A percentile compares a stretch with the other conserved stretches of the same genome.
These are phyloP conservation scores for Saccharum spontaneum DNA, from an alignment of 176 grass and related monocot genomes.

Conservation along the genomic window DNA sequence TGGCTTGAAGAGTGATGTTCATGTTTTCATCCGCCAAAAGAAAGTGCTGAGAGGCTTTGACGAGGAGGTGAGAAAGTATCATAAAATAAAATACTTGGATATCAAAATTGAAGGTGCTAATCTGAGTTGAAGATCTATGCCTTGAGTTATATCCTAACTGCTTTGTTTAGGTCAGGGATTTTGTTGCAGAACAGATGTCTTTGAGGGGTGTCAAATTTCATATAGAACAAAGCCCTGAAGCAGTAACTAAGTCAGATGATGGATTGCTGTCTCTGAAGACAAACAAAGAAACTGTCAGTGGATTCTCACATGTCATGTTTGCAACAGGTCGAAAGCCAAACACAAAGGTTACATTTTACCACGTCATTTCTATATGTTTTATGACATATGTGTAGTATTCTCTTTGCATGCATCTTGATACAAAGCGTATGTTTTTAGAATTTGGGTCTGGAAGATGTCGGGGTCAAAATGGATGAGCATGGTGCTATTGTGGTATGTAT, in stretches of 20 bases:
- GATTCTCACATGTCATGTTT: constrained; percentile 91
- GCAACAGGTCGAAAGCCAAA: constrained; percentile 75
- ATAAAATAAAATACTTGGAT: background rate
- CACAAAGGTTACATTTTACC: constrained; percentile 45
- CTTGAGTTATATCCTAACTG: background rate
- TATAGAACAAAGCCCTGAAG: constrained; percentile 62
- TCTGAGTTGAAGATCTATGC: background rate
- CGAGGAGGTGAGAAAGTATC: constrained; percentile 58
- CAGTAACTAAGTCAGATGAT: constrained; percentile 56
- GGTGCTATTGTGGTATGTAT: constrained; percentile 72
- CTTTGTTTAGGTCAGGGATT: constrained; percentile 56
- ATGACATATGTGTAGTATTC: background rate
- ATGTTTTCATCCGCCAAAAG: constrained; percentile 85
- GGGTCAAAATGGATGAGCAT: constrained; percentile 60
- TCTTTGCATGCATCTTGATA: background rate
- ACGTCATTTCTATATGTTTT: background rate
- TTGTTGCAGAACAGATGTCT: constrained; percentile 72
- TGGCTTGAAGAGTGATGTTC: constrained; percentile 77
- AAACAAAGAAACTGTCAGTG: constrained; percentile 56
- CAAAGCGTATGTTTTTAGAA: constrained; percentile 50
- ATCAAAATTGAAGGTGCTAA: background rate
- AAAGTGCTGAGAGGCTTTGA: constrained; percentile 84
- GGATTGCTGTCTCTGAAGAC: constrained; percentile 60
- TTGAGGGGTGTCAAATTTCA: constrained; percentile 71
- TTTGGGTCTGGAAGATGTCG: constrained; percentile 67